Percentiles rank a stretch among this genome's conserved stretches.
Evolutionary conservation across 2,329 filamentous ascomycete species (phyloP).

Genomic region (Penicillium sp.): DNA sequence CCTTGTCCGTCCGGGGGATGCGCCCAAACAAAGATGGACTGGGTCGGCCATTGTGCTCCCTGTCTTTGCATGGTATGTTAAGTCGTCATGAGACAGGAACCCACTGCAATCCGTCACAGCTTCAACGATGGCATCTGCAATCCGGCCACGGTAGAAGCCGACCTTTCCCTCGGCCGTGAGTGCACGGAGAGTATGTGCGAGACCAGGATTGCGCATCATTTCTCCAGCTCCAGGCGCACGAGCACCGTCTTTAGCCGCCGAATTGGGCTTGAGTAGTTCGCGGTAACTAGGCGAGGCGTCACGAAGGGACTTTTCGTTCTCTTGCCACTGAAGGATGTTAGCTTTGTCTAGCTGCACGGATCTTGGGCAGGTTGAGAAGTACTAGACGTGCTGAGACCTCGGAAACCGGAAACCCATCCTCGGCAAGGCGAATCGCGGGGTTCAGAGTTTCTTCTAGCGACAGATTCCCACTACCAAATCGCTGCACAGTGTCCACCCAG

Average conservation of each 20-base stretch:
- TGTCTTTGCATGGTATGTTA: conserved; percentile 73
- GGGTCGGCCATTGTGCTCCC: conserved; percentile 80
- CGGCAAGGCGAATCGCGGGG: conserved; percentile 83
- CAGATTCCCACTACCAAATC: conserved; percentile 87
- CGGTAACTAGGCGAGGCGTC: conserved; percentile 80
- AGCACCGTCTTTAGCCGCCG: conserved; percentile 68
- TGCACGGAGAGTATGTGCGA: conserved; percentile 80
- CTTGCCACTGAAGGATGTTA: conserved; percentile 67
- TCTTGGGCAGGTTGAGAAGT: conserved; percentile 42
- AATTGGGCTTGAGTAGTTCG: conserved; percentile 85
- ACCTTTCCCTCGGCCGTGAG: conserved; percentile 81
- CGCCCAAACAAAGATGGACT: conserved; percentile 89
- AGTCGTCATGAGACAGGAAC: conserved; percentile 76
- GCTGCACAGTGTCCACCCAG: conserved; percentile 87
- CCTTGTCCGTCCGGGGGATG: conserved; percentile 97
- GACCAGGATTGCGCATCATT: conserved; percentile 81
- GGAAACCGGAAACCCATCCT: conserved; percentile 87
- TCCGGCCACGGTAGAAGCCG: conserved; percentile 86
- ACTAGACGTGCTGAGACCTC: conserved; percentile 75
- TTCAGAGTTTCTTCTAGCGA: conserved; percentile 75
- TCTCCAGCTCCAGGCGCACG: conserved; percentile 81
- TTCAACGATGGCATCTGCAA: conserved; percentile 80
- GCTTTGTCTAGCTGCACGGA: too few species aligned
- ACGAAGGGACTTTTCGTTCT: conserved; percentile 66
- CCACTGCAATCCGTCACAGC: conserved; percentile 78